Percentiles rank a stretch among this genome's conserved stretches.
These are phyloP conservation scores for Acer negundo DNA, from an alignment of 345 rosid species.

Conservation along the genomic window DNA sequence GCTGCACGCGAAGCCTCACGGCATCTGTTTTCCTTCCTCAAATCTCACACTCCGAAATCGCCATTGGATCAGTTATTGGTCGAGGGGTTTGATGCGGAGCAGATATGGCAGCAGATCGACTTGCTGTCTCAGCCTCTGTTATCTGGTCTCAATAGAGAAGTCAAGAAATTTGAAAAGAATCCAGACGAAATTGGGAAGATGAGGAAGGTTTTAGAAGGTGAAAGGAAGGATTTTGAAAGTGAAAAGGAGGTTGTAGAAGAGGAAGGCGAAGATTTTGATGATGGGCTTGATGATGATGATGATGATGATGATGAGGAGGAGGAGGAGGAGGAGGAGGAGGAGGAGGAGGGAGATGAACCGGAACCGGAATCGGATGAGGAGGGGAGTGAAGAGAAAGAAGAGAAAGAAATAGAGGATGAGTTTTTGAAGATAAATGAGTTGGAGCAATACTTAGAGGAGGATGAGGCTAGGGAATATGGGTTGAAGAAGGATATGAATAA, in stretches of 20 bases:
- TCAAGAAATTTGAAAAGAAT: conserved; percentile 54
- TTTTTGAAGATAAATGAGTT: conserved; percentile 80
- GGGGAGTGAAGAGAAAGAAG: conserved; percentile 23
- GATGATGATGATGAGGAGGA: conserved; percentile 35
- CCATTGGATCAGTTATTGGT: conserved; percentile 68
- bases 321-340: conserved; percentile 34
- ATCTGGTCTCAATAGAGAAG: conserved; percentile 55
- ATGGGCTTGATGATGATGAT: conserved; percentile 33
- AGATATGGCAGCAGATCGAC: conserved; percentile 98
- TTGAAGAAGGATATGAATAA: conserved; percentile 27
- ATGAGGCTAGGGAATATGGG: conserved; percentile 82
- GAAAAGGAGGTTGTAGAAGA: conserved; percentile 31
- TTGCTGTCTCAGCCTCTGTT: conserved; percentile 66
- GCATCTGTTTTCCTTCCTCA: conserved; percentile 59
- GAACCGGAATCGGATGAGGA: conserved; percentile 20
- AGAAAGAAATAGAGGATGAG: conserved; percentile 64
- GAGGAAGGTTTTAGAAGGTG: conserved; percentile 29
- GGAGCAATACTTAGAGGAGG: conserved; percentile 70
- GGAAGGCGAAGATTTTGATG: conserved; percentile 44
- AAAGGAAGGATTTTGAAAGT: conserved; percentile 10
- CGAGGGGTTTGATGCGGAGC: conserved; percentile 87
- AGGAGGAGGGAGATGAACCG: conserved; percentile 28
- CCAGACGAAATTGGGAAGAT: conserved; percentile 50
- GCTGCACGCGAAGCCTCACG: conserved; percentile 61
- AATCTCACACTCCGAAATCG: conserved; percentile 54